Evolutionary conservation across 345 rosid genomes (phyloP), one percentile per base, ranked within the genome.

Genomic region (Physaria fendleri): DNA sequence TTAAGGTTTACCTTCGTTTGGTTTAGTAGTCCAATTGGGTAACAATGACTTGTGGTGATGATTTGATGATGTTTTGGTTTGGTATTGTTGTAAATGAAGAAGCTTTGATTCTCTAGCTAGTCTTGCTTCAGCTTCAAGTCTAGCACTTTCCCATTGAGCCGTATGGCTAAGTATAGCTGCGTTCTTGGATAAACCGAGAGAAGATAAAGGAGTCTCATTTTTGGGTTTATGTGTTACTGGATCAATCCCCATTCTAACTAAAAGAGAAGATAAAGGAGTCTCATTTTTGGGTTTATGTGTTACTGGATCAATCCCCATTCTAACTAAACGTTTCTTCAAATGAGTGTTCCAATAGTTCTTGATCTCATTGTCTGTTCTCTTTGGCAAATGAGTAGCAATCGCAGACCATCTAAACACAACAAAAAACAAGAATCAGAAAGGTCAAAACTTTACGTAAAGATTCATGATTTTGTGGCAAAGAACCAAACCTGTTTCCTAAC

Each of bases 81-180:
- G 74, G 58, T 55, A 62, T 30, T 33, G 42, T 20, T 79, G 80
- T 49, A 79, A 66, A 13, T 86, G 76, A 55, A 74, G 80, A 12
- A 92, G 76, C 74, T 82, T 88, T 8, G 96, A 88, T 63, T 91
- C 98, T 64, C 90, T 62, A 29, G 80, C 95, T 21, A 91, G 60
- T 14, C 98, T 69, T 16, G 92, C 97, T 58, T 89, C 95, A 17
- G 97, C 97, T 77, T 90, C 95, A 2, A 90, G 85, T 14, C 97
- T 48, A 37, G 97, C 97, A 56, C 90, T 87, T 50, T 90, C 97
- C 97, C 97, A 90, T 33, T 90, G 97, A 70, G 95, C 97, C 80
- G 83, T 82, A 76, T 90, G 97, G 66, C 90, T 87, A 17, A 85
- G 83, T 34, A 82, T 82, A 3, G 91, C 87, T 13, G 84, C 81